Evolutionary conservation across 2,329 filamentous ascomycete species (phyloP), one percentile per base, ranked within the genome.

Genomic region (Chaetomium globosum): DNA sequence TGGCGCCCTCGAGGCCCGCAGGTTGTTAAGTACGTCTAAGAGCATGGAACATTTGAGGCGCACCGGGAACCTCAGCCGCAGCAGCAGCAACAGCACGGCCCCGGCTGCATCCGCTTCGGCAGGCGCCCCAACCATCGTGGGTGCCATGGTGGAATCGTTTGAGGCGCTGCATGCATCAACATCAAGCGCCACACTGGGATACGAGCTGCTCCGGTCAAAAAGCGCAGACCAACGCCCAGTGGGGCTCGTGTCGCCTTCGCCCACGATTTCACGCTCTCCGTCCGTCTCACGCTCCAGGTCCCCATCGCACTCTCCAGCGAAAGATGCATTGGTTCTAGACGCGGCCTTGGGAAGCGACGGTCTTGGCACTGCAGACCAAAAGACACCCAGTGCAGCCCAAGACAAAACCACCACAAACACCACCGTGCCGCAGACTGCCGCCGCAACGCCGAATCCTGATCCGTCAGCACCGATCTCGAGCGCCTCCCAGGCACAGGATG

Each of bases 141-240:
- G 70, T 70, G 65, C 66, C 66, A 73, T 73, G 71, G 72, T 74
- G 73, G 74, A 76, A 72, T 77, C 75, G 62, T 70, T 76, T 63
- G 70, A 74, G 58, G 65, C 74, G 59, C 66, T 74, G 71, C 75
- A 71, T 64, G 71, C 75, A 59, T 71, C 72, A 58, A 68, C 64
- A 62, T 59, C 70, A 19, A 59, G 26, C 36, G 59, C 51, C 48
- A 73, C 65, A 9, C 31, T 60, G 66, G 73, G 74, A 73, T 73
- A 75, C 72, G 73, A 74, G 63, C 71, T 75, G 63, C 68, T 72
- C 56, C 72, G 72, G 48, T 68, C 73, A 65, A 72, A 71, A 65
- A 72, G 61, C 39, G 61, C 59, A 23, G 57, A 63, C 43, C 60
- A 66, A 31, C 66, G 52, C 21, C 53, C 66, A 13, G 51, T 59